Evolutionary conservation across 345 rosid species (phyloP), one percentile per base, ranked within the genome.

Genomic region (Lepidium africanum): DNA sequence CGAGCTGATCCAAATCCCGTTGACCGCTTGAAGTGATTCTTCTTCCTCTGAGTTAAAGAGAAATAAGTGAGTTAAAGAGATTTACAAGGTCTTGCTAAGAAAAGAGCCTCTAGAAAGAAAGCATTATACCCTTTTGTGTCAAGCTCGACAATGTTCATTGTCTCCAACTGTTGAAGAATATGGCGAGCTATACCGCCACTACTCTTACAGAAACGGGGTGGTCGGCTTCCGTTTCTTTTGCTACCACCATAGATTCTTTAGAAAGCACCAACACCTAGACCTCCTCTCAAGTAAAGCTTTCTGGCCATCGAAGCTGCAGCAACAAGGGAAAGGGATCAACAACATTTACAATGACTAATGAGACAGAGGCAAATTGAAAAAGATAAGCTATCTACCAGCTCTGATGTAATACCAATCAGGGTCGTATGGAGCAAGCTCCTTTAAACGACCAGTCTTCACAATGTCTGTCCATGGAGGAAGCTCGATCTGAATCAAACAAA

Each of bases 391-490:
- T 49, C 15, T 15, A 85, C 88, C 91, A 52, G 96, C 88, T 71
- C 94, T 78, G 19, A 90, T 70, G 51, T 63, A 87, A 75, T 90
- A 87, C 96, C 96, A 90, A 51, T 90, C 91, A 2, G 87, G 94
- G 41, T 90, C 96, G 63, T 90, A 87, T 0, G 90, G 96, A 40
- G 94, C 90, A 59, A 90, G 91, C 81, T 90, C 96, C 81, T 90
- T 90, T 12, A 75, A 76, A 2, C 50, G 75, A 15, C 81, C 91
- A 19, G 90, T 87, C 78, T 90, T 90, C 51, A 90, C 96, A 37
- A 90, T 86, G 67, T 90, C 94, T 16, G 87, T 83, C 94, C 96
- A 90, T 3, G 70, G 65, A 10, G 91, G 96, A 63, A 90, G 87
- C 82, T 90, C 94, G 12, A 90, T 76, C 96, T 90, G 73, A 23